Evolutionary conservation across 345 rosid genomes (phyloP), one percentile per base, ranked within the genome.

Genomic region (Sisymbrium altissimum): DNA sequence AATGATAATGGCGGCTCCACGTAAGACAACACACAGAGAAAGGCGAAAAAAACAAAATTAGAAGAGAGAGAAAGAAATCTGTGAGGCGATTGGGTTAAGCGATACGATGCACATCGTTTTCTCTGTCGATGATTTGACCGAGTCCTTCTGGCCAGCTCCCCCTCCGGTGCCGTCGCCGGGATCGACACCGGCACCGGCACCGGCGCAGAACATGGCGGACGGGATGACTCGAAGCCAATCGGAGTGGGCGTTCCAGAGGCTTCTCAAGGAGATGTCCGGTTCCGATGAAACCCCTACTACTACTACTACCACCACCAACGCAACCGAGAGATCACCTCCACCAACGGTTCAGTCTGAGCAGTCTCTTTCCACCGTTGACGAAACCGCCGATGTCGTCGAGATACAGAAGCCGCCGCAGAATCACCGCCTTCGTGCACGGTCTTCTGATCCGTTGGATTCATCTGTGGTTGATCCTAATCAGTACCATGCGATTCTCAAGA

Each of bases 41-140:
- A 29, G 1, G 56, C 4, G 9, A 35, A 2, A 5, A 25, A 40
- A 32, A 13, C 7, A 21, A 21, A 52, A 23, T 4, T 4, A 12
- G 9, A 71, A 48, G 23, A 46, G 50, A 57, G 35, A 44, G 25
- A 35, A 5, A 58, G 3, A 27, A 36, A 68, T 71, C 70, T 14
- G 65, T 14, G 65, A 70, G 77, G 81, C 72, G 77, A 77, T 72
- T 70, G 67, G 73, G 68, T 62, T n/a, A 45, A 64, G 64, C 80
- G 81, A 85, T 84, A 60, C 80, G 81, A 85, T 84, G 88, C 84
- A 84, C 52, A 68, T 75, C 71, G 78, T 78, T 55, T 90, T 90
- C 80, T 81, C 93, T 5, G 79, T 78, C 41, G 98, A 88, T 67
- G 96, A 92, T 73, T 80, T 88, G 75, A 70, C 86, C 75, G 98